Conservation (phyloP, 1,139 yeast genomes). For the Kodamaea plutei region DNA sequence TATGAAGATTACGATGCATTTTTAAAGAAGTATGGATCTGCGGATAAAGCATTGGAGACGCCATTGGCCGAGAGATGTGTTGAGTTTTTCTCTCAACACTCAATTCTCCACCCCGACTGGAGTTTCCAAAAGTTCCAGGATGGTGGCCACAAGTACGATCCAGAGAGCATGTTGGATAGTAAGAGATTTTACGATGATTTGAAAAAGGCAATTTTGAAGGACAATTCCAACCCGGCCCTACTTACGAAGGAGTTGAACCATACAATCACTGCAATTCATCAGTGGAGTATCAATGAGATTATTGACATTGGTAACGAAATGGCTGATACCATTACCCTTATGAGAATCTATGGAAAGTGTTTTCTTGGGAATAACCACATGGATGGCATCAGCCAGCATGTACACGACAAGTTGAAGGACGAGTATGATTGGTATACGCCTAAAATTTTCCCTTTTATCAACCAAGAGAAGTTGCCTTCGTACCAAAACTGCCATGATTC, state of each 20-base stretch:
- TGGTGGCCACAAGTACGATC: constrained; percentile 20
- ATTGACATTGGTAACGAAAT: constrained; percentile 23
- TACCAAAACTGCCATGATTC: constrained; percentile 14
- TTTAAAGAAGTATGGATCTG: constrained; percentile 11
- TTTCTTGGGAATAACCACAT: constrained; percentile 18
- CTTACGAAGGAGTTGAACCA: constrained; percentile 17
- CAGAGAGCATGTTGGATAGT: constrained; percentile 27
- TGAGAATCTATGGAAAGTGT: constrained; percentile 37
- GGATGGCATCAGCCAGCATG: too few species aligned
- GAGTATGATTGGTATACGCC: constrained; percentile 17
- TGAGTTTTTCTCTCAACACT: constrained; percentile 25
- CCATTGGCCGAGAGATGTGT: constrained; percentile 26
- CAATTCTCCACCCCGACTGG: constrained; percentile 23
- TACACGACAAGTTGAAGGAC: constrained; percentile 5
- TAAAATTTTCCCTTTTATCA: constrained; percentile 31
- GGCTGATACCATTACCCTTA: constrained; percentile 34
- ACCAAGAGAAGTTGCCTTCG: constrained; percentile 19
- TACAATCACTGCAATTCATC: constrained; percentile 18
- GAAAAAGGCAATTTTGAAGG: constrained; percentile 8
- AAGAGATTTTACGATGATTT: constrained; percentile 15
- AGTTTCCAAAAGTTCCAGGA: constrained; percentile 15
- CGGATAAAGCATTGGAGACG: constrained; percentile 12
- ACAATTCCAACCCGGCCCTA: constrained; percentile 10
- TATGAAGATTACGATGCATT: constrained; percentile 24
- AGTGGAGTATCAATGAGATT: constrained; percentile 15